Conservation (phyloP, 2,329 filamentous ascomycete genomes). For the Leptographium radiaticola region DNA sequence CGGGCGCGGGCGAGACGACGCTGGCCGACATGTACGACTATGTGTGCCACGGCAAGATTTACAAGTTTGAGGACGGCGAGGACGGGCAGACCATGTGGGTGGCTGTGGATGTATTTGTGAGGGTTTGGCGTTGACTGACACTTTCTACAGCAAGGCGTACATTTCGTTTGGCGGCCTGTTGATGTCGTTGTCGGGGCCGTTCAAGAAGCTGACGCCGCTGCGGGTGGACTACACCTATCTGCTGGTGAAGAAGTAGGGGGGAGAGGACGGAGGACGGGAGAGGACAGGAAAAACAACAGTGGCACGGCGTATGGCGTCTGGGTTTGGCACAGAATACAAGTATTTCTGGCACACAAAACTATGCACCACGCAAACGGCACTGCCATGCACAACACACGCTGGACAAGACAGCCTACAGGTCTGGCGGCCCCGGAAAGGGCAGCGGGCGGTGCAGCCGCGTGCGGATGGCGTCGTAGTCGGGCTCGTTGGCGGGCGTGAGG, state of each 20-base stretch:
- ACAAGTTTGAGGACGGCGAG: constrained; percentile 69
- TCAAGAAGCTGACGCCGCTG: constrained; percentile 86
- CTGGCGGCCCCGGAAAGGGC: constrained; percentile 59
- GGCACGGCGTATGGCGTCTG: background rate
- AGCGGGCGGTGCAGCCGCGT: constrained; percentile 63
- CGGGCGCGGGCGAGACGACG: constrained; percentile 32
- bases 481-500: constrained; percentile 66
- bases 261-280: background rate
- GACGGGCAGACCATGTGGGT: constrained; percentile 78
- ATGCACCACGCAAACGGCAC: too few species aligned
- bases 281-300: background rate
- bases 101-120: background rate
- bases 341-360: background rate
- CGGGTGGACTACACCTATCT: constrained; percentile 91
- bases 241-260: constrained; percentile 72
- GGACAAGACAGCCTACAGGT: background rate
- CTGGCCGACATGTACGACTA: constrained; percentile 76
- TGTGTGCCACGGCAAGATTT: constrained; percentile 79
- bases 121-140: background rate
- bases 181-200: constrained; percentile 82
- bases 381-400: background rate
- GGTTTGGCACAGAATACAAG: background rate
- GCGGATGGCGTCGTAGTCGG: constrained; percentile 62
- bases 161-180: constrained; percentile 87
- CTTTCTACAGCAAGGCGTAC: constrained; percentile 63